Evolutionary conservation across 2,329 filamentous ascomycete genomes (phyloP).

Genomic region (Botryotinia narcissicola): DNA sequence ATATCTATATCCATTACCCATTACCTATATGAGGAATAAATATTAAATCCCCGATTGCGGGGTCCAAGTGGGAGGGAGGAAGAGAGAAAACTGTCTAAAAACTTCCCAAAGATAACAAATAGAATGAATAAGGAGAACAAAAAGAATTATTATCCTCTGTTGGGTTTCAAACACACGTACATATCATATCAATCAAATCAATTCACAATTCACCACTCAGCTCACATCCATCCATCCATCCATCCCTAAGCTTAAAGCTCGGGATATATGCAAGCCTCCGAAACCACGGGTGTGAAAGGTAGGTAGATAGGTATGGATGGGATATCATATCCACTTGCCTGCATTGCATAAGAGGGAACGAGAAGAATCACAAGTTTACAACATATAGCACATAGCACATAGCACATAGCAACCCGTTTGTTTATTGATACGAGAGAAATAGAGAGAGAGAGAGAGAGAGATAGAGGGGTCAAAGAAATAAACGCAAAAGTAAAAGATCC

Average conservation of each 20-base stretch:
- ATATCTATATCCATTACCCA: background rate
- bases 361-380: no score
- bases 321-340: background rate
- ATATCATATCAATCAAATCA: no score
- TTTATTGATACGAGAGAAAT: background rate
- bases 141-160: background rate
- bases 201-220: background rate
- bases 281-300: background rate
- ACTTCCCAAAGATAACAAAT: background rate
- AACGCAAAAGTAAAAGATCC: background rate
- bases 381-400: background rate
- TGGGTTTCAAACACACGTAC: background rate
- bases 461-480: background rate
- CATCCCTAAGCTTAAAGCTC: background rate
- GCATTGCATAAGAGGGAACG: background rate
- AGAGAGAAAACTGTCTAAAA: no score
- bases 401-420: conserved; percentile 7
- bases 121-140: background rate
- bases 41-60: background rate
- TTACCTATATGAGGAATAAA: background rate
- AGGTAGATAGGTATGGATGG: no score
- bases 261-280: conserved; percentile 3
- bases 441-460: no score
- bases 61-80: background rate
- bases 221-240: background rate